Percentiles rank a stretch among this genome's conserved stretches.
These are phyloP conservation scores for Cordyceps pruinosa DNA, from an alignment of 2,329 filamentous ascomycete genomes.

Conservation along the genomic window DNA sequence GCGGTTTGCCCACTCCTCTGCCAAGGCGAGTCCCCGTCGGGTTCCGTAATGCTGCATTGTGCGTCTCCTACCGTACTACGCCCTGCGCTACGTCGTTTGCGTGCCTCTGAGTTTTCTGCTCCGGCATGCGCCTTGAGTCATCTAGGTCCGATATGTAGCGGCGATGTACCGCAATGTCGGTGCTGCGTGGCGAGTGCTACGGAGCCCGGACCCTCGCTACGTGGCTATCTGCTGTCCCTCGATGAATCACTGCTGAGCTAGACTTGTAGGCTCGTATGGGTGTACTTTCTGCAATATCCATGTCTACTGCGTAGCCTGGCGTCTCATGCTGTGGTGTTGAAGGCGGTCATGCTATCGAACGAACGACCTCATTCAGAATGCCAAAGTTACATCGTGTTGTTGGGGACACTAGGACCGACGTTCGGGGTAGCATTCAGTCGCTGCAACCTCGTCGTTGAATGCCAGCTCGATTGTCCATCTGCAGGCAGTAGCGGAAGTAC, in stretches of 20 bases:
- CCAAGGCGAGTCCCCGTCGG: not conserved
- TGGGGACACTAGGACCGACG: not conserved
- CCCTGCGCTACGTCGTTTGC: not conserved
- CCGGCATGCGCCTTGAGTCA: not conserved
- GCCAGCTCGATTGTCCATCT: not conserved
- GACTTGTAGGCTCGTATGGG: not conserved
- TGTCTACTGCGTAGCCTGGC: not conserved
- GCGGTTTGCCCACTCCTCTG: not conserved
- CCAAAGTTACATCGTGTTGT: not conserved
- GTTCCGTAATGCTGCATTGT: not conserved
- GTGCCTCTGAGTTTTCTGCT: not conserved
- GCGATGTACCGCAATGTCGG: not conserved
- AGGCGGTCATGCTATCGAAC: not conserved
- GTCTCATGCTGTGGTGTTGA: not conserved
- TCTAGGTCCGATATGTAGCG: not conserved
- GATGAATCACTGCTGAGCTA: not conserved
- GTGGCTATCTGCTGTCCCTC: not conserved
- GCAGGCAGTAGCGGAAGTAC: not conserved
- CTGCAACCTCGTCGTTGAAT: not conserved
- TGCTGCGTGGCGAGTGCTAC: not conserved
- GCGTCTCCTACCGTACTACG: not conserved
- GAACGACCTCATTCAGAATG: not conserved
- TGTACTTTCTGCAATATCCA: not conserved
- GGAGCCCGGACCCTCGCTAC: not conserved
- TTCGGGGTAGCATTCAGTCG: not conserved